These are phyloP conservation scores for Austroboletus novae-zelandiae DNA, from an alignment of 1,284 basidiomycete genomes.

Conservation along the genomic window DNA sequence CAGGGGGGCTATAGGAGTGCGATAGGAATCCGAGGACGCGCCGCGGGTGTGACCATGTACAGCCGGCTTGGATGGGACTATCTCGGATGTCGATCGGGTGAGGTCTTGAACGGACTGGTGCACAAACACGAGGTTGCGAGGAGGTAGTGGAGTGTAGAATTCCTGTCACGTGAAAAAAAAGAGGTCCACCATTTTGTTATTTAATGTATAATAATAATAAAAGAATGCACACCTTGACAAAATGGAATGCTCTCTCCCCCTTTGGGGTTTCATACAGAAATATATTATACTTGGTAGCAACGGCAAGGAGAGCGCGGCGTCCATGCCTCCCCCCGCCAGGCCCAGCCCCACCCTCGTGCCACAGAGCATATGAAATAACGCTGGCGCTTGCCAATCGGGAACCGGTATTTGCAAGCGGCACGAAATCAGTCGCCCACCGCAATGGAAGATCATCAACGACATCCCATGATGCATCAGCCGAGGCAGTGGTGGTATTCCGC, in stretches of 20 bases:
- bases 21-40: constrained; percentile 24
- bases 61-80: constrained; percentile 25
- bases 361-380: constrained; percentile 65
- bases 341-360: constrained; percentile 47
- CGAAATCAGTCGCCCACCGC: constrained; percentile 79
- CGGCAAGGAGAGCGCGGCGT: constrained; percentile 65
- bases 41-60: constrained; percentile 24
- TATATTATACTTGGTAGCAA: constrained; percentile 71
- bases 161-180: constrained; percentile 45
- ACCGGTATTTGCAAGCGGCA: constrained; percentile 62
- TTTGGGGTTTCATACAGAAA: constrained; percentile 75
- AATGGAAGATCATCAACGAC: constrained; percentile 72
- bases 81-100: constrained; percentile 46
- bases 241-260: constrained; percentile 77
- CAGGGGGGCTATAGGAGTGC: constrained; percentile 19
- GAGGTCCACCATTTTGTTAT: background rate
- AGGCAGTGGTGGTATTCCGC: constrained; percentile 30
- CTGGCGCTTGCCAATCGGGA: constrained; percentile 60
- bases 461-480: constrained; percentile 64
- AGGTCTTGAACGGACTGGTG: constrained; percentile 62
- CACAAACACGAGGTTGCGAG: constrained; percentile 64
- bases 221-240: constrained; percentile 56
- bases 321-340: constrained; percentile 39
- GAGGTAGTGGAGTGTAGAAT: constrained; percentile 71
- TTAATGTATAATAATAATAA: background rate